A percentile compares a stretch with the other conserved stretches of the same genome.
Conservation (phyloP, 148 eudicot genomes). For the Diospyros kaki region DNA sequence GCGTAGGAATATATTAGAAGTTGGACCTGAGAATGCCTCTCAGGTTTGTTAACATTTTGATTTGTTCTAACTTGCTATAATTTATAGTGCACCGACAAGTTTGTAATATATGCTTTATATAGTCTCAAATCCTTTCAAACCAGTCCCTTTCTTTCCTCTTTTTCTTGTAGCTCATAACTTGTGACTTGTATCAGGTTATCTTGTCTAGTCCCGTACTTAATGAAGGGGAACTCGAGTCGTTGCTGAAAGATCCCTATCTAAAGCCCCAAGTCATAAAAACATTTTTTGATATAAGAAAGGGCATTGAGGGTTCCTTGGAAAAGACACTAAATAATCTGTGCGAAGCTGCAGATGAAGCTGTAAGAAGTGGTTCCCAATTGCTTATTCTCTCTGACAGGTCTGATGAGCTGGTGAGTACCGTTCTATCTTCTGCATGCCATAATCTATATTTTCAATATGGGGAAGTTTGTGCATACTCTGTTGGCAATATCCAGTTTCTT, state of each 20-base stretch:
- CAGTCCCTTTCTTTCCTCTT: neutral
- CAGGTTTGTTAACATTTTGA: slow-evolving; percentile 51
- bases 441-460: neutral
- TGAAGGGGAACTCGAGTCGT: slow-evolving; percentile 83
- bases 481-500: neutral
- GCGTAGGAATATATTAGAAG: slow-evolving; percentile 90
- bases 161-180: slow-evolving; percentile 3
- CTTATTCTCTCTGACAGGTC: slow-evolving; percentile 93
- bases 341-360: slow-evolving; percentile 99
- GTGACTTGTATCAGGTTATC: slow-evolving; percentile 54
- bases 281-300: slow-evolving; percentile 87
- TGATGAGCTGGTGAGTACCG: slow-evolving; percentile 73
- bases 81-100: neutral
- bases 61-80: slow-evolving; percentile 3
- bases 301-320: slow-evolving; percentile 88
- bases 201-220: slow-evolving; percentile 86
- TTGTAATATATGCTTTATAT: neutral
- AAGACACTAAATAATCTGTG: slow-evolving; percentile 72
- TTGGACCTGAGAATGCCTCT: slow-evolving; percentile 97
- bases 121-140: slow-evolving; percentile 5
- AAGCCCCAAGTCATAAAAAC: slow-evolving; percentile 75
- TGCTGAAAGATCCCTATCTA: slow-evolving; percentile 65
- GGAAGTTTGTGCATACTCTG: neutral
- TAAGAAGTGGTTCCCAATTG: slow-evolving; percentile 92
- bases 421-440: neutral